Percentiles rank a stretch among this genome's conserved stretches.
Conservation (phyloP, 2,329 filamentous ascomycete species). For the Fusarium coicis region DNA sequence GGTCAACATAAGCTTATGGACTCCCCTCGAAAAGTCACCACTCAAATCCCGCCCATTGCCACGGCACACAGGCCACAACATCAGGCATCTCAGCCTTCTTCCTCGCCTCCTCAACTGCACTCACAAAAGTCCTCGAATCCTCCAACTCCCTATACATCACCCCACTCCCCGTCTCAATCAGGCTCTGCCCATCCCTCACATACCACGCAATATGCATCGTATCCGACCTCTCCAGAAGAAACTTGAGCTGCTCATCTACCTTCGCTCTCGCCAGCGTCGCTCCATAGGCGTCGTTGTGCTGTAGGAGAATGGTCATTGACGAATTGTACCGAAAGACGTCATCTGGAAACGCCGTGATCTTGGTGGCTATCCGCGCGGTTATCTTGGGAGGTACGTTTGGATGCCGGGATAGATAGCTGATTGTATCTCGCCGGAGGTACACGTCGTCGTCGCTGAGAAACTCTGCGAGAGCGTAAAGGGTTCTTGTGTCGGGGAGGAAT, state of each 20-base stretch:
- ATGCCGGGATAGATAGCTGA: background rate
- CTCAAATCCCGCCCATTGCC: background rate
- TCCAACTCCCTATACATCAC: background rate
- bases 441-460: background rate
- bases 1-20: background rate
- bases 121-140: background rate
- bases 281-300: background rate
- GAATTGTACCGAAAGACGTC: background rate
- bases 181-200: background rate
- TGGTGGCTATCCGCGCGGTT: background rate
- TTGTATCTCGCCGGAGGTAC: background rate
- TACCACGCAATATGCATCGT: background rate
- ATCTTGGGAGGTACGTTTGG: background rate
- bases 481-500: background rate
- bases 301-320: fast-evolving
- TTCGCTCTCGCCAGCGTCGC: background rate
- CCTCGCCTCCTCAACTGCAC: background rate
- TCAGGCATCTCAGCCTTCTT: background rate
- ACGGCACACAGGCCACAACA: background rate
- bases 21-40: background rate
- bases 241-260: background rate
- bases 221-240: background rate
- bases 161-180: background rate
- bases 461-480: background rate
- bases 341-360: background rate